These are phyloP conservation scores for Schizochytrium sp. DNA, from an alignment of 108 stramenopile species.

Conservation along the genomic window DNA sequence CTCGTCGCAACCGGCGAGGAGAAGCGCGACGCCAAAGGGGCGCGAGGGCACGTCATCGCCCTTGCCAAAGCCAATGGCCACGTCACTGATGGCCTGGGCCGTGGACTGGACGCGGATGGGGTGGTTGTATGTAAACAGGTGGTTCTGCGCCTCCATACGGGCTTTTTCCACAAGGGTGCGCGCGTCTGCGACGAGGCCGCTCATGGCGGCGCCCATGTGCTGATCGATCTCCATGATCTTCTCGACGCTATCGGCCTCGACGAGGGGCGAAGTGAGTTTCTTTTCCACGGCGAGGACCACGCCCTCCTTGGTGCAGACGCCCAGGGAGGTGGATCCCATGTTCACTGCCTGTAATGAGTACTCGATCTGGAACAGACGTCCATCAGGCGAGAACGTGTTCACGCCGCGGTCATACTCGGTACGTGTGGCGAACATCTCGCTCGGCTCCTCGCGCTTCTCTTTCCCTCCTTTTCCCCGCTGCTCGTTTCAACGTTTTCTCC, in stretches of 20 bases:
- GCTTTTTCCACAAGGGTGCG: conserved; percentile 97
- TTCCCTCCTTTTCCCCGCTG: too few relatives aligned
- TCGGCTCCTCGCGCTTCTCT: not conserved
- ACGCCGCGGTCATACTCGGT: conserved; percentile 99
- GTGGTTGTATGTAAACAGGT: conserved; percentile 94
- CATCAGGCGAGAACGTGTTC: conserved; percentile 98
- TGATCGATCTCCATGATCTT: conserved; percentile 96
- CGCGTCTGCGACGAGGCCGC: conserved; percentile 91
- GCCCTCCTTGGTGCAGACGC: conserved; percentile 85
- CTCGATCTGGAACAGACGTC: conserved; percentile 96
- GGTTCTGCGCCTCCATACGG: conserved; percentile 97
- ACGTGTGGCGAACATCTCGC: conserved; percentile 76
- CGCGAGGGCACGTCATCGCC: conserved; percentile 75
- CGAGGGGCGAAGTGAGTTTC: conserved; percentile 76
- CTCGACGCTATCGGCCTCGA: conserved; percentile 77
- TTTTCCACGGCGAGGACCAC: conserved; percentile 95
- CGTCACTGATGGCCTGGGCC: conserved; percentile 95
- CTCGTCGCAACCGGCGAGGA: conserved; percentile 89
- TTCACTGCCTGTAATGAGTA: conserved; percentile 74
- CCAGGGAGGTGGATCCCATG: conserved; percentile 93
- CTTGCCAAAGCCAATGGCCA: conserved; percentile 94
- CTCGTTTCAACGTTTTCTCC: too few relatives aligned
- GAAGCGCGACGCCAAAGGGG: conserved; percentile 96
- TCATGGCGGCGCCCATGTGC: conserved; percentile 95
- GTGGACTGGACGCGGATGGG: conserved; percentile 94